Evolutionary conservation across 352 stramenopile species (phyloP), one percentile per base, ranked within the genome.

Genomic region (Phytophthora uliginosa): DNA sequence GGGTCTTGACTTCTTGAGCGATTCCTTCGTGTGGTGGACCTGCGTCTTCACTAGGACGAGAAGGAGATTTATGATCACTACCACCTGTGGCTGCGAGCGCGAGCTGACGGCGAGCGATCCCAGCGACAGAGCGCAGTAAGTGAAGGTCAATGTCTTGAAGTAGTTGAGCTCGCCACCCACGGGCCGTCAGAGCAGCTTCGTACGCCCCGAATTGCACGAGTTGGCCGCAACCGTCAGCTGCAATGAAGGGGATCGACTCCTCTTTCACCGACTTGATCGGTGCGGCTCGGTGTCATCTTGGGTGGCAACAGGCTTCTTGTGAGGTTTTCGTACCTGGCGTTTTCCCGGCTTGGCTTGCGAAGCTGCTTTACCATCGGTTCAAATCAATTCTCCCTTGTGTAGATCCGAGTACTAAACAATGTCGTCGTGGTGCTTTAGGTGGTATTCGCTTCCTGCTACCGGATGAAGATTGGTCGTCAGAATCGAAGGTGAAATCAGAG

Each of bases 141-240:
- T 76, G 57, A 15, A 76, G 18, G n/a, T 76, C 69, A 36, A 72
- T 59, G 36, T 72, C 62, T 71, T 61, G 69, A n/a, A 76, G 63
- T 18, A 76, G 40, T 24, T 76, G 69, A 0, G 69, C 63, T 10
- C 51, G 69, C 69, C 69, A 76, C 20, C 69, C 69, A 52, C 28
- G 54, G 22, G 69, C 62, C 7, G 51, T 76, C 33, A 76, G 36
- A 45, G 69, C 64, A 17, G 69, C 62, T 51, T 76, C 62, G 15
- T 76, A 76, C 42, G 58, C 69, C 24, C 66, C 51, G 47, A 73
- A 69, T 47, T 63, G 51, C 20, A 59, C 66, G 2, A 73, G 36
- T 31, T 54, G 59, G 0, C 66, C 40, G 13, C 66, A 69, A 24
- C 66, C 66, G 28, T 73, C 47, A 48, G 51, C 59, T 58, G 60